These are phyloP conservation scores for Pythium chondricola DNA, from an alignment of 352 stramenopile genomes.

Conservation along the genomic window DNA sequence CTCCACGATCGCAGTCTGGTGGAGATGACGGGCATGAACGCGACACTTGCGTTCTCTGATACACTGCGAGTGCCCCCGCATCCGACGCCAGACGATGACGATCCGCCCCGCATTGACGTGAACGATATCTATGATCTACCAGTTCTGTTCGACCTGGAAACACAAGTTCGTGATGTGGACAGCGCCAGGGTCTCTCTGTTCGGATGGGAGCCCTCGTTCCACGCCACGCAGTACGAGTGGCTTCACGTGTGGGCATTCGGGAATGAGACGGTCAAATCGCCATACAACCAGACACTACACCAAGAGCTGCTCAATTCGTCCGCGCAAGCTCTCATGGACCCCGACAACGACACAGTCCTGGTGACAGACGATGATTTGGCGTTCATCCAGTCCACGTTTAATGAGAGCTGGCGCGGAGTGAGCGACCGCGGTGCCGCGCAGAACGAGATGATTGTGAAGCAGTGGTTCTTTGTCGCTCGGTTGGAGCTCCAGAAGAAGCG, in stretches of 20 bases:
- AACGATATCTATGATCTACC: constrained; percentile 40
- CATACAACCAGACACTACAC: constrained; percentile 41
- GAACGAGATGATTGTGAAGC: constrained; percentile 35
- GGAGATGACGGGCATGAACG: constrained; percentile 18
- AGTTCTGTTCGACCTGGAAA: constrained; percentile 34
- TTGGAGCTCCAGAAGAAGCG: constrained; percentile 40
- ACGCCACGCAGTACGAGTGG: constrained; percentile 15
- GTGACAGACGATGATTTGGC: constrained; percentile 28
- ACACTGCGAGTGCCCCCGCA: constrained; percentile 55
- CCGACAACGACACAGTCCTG: constrained; percentile 27
- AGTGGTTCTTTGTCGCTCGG: constrained; percentile 41
- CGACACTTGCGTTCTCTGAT: constrained; percentile 49
- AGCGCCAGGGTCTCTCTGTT: constrained; percentile 36
- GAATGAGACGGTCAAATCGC: constrained; percentile 34
- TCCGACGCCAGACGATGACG: constrained; percentile 35
- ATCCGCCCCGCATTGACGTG: constrained; percentile 35
- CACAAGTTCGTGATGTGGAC: constrained; percentile 5
- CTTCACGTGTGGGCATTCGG: constrained; percentile 31
- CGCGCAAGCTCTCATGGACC: constrained; percentile 30
- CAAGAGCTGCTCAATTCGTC: constrained; percentile 48
- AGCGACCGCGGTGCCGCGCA: constrained; percentile 27
- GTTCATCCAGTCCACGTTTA: constrained; percentile 43
- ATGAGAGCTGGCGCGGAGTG: constrained; percentile 43
- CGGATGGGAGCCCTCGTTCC: constrained; percentile 45
- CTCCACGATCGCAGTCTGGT: constrained; percentile 50